A percentile compares a stretch with the other conserved stretches of the same genome.
Conservation (phyloP, 2,329 filamentous ascomycete species). For the Daldinia sp. region DNA sequence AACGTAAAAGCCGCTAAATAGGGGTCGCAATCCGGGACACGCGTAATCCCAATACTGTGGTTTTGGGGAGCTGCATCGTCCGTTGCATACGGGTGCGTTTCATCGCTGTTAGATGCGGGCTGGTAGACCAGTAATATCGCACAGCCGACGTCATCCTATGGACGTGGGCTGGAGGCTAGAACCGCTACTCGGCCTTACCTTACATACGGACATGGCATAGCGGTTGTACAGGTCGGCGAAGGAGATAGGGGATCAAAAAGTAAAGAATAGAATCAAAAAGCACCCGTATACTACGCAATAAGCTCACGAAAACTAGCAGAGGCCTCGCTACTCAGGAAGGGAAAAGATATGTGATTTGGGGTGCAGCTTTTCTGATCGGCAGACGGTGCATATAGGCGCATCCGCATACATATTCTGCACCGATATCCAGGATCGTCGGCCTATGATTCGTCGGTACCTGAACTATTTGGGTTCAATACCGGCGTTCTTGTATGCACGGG, state of each 20-base stretch:
- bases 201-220: background rate
- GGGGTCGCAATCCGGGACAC: constrained; percentile 3
- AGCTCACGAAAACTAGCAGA: constrained; percentile 8
- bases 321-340: background rate
- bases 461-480: background rate
- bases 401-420: constrained; percentile 16
- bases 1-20: background rate
- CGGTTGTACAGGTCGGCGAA: constrained; percentile 27
- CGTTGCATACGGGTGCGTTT: background rate
- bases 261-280: constrained; percentile 4
- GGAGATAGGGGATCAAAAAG: background rate
- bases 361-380: constrained; percentile 20
- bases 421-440: constrained; percentile 6
- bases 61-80: background rate
- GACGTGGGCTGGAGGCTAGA: constrained; percentile 8
- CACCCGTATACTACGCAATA: constrained; percentile 7
- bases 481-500: constrained; percentile 4
- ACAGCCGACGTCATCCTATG: constrained; percentile 4
- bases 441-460: constrained; percentile 22
- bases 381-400: background rate
- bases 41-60: constrained; percentile 19
- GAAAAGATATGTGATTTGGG: constrained; percentile 9
- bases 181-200: background rate
- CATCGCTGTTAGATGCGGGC: background rate
- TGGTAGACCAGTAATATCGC: constrained; percentile 1